Base-by-base conservation (phyloP, 768 basidiomycete species). In the Tricholomella constricta region DNA sequence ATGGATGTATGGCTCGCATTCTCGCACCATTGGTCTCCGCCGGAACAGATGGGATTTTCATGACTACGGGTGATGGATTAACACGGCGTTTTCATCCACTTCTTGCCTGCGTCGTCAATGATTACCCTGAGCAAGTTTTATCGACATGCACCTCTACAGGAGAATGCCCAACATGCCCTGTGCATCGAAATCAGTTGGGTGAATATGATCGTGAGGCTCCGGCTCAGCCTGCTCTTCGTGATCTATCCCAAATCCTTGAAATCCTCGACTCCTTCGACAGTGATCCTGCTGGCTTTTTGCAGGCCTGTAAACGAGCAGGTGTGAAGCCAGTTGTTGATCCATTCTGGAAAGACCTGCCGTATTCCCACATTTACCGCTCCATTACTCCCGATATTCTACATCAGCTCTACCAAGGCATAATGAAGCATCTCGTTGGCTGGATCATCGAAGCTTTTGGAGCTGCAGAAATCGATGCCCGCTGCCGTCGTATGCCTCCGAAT, bases 101-200 rank as follows among this genome's bases (percentile, higher is more conserved):
- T 31, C 52, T 80, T 3, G 74, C 78, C 0, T 60, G 63, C 0
- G 72, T 69, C 51, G 60, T 72, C 8, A 70, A 67, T 0, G 73
- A 78, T 56, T 72, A 77, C 52, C 79, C 78, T 0, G 76, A 80
- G 51, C 78, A 80, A 54, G 61, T 72, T 8, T 67, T 79, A 10
- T 14, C 72, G 0, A 67, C 71, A 0, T 52, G 62, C 34, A 52
- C 49, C 9, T 66, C 66, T 14, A 61, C 45, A 6, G 62, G 62
- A 1, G 40, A 41, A 25, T 41, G 40, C 22, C 40, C 40, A 11
- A 25, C 23, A 6, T 41, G 40, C 53, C 65, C 6, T 72, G 70
- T 48, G 1, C 37, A 36, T 14, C 27, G 34, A 3, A 46, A 63
- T 6, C 57, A 63, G 11, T 43, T 69, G 4, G 65, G 63, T 3